These are phyloP conservation scores for Russula earlei DNA, from an alignment of 768 basidiomycete species.

Conservation along the genomic window DNA sequence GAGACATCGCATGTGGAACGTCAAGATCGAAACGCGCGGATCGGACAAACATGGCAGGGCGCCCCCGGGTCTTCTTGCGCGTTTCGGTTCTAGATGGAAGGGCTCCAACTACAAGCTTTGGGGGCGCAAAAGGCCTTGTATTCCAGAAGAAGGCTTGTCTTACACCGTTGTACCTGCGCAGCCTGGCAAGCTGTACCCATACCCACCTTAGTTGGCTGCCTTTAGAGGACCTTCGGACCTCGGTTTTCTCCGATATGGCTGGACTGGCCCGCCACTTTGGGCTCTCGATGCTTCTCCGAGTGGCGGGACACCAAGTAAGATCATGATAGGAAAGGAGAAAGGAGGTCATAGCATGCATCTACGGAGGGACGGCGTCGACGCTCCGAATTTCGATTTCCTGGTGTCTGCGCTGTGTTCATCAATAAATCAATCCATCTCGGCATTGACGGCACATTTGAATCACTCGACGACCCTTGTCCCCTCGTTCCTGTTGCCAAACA, in stretches of 20 bases:
- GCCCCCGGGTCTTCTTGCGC: too few relatives aligned
- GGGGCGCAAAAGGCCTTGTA: neutral
- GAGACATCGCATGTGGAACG: neutral
- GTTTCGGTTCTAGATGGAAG: neutral
- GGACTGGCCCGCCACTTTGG: neutral
- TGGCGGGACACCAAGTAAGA: neutral
- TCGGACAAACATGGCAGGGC: neutral
- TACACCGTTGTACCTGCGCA: neutral
- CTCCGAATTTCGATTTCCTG: neutral
- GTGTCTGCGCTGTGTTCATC: neutral
- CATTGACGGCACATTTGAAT: neutral
- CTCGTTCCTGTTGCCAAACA: neutral
- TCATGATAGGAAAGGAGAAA: neutral
- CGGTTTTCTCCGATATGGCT: neutral
- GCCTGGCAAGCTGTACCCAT: too few relatives aligned
- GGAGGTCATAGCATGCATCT: neutral
- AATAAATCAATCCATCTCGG: neutral
- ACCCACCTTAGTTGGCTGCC: too few relatives aligned
- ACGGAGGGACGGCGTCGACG: neutral
- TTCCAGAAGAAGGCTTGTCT: neutral
- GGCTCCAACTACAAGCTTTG: too few relatives aligned
- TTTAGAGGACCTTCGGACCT: neutral
- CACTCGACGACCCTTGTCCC: neutral
- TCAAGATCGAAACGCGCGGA: neutral
- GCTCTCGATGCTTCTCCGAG: neutral